Evolutionary conservation across 2,329 filamentous ascomycete species (phyloP), one percentile per base, ranked within the genome.

Genomic region (Cyphellophora europaea): DNA sequence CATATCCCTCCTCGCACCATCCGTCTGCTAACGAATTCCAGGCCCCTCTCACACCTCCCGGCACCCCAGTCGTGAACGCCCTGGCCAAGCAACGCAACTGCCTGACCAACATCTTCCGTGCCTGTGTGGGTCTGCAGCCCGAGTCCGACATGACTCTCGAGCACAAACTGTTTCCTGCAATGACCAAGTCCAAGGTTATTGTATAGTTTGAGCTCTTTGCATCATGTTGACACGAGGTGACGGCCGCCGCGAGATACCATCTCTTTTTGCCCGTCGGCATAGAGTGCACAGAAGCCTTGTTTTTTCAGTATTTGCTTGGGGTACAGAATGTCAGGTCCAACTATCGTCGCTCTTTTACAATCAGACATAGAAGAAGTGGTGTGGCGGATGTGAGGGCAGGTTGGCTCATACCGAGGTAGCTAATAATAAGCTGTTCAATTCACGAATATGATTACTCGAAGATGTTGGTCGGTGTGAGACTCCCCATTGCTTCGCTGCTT

Each of bases 91-190:
- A 98, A 72, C 86, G 91, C 49, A 82, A 78, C 48, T 88, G 88
- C 28, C 64, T 98, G 59, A 91, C 84, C 62, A 98, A 98, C 71
- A 95, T 98, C 66, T 93, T 98, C 79, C 87, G 89, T 55, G 91
- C 91, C 47, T 96, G 89, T 55, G 81, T 98, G 53, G 91, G 91
- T 47, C 75, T 98, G 41, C 85, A 95, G 72, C 91, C 91, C 11
- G 91, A 98, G 74, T 91, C 81, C 38, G 91, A 98, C 61, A 98
- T 98, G 91, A 95, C 88, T 27, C 75, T 96, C 35, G 91, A 98
- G 74, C 89, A 96, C 71, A 98, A 96, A 78, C 75, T 96, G 46
- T 88, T 95, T 59, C 84, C 74, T 61, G 27, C 18, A n/a, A n/a
- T n/a, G 11, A n/a, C 21, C 8, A 25, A 25, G 21, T 8, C 8